phyloP scores from a whole-genome alignment of 106 monocot genomes.

The Apostasia ramifera region DNA sequence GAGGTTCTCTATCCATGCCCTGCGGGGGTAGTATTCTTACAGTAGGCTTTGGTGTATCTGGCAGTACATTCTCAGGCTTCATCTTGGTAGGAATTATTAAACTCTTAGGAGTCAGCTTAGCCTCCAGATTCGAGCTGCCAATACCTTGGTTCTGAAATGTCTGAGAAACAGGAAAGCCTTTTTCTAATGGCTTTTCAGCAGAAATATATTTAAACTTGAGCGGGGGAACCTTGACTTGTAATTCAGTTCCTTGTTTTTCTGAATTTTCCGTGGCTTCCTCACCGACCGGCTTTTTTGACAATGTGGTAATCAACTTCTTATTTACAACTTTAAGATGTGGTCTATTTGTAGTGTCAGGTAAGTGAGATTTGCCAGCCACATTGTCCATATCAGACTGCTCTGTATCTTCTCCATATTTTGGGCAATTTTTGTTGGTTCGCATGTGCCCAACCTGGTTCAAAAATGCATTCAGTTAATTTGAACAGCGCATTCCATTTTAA shows the following conservation, averaged over 20 bases:
- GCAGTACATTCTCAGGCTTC: conserved; percentile 37
- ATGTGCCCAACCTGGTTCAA: conserved; percentile 78
- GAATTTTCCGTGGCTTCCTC: conserved; percentile 27
- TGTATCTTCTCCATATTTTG: conserved; percentile 79
- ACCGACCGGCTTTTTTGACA: conserved; percentile 14
- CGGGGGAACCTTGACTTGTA: conserved; percentile 33
- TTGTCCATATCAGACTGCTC: conserved; percentile 49
- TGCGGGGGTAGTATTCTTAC: conserved; percentile 57
- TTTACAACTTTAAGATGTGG: conserved; percentile 40
- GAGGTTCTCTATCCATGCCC: conserved; percentile 53
- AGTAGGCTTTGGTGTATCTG: conserved; percentile 54
- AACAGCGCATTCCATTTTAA: background rate
- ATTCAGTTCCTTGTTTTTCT: conserved; percentile 30
- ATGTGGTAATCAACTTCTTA: conserved; percentile 48
- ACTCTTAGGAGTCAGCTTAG: conserved; percentile 51
- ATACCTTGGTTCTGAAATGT: conserved; percentile 26
- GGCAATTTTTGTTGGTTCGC: conserved; percentile 98
- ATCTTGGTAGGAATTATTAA: conserved; percentile 62
- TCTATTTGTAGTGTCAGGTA: conserved; percentile 29
- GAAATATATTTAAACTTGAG: conserved; percentile 78
- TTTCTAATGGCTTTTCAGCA: conserved; percentile 47
- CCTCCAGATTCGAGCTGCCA: conserved; percentile 21
- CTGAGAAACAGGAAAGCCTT: conserved; percentile 20
- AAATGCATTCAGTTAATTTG: conserved; percentile 15
- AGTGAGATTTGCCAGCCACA: conserved; percentile 22